Conservation (phyloP, 1,284 basidiomycete genomes). For the Moniliophthora roreri region DNA sequence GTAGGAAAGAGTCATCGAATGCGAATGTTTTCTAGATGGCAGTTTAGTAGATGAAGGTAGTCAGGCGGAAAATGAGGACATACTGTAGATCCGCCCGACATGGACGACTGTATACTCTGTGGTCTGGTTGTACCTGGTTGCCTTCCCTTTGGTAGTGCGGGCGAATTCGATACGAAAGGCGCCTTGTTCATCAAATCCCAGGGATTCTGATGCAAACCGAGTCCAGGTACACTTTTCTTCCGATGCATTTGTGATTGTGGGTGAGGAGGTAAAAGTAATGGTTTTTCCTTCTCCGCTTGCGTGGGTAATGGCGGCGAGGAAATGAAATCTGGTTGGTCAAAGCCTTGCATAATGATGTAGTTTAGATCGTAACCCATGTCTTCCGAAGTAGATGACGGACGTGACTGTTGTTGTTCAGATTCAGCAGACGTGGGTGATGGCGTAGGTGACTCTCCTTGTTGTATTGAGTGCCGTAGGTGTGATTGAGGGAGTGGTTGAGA, state of each 20-base stretch:
- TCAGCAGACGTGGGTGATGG: background rate
- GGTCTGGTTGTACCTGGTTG: background rate
- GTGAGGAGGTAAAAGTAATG: background rate
- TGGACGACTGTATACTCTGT: background rate
- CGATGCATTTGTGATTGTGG: background rate
- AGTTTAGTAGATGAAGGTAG: background rate
- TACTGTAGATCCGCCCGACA: background rate
- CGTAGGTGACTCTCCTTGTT: background rate
- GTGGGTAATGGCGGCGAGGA: background rate
- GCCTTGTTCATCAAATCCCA: conserved; percentile 3
- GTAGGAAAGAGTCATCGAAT: conserved; percentile 8
- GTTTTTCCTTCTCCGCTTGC: background rate
- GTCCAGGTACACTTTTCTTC: background rate
- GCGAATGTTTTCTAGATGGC: conserved; percentile 2
- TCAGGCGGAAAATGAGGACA: too few relatives aligned
- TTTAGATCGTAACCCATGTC: background rate
- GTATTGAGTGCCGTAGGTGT: background rate
- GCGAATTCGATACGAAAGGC: background rate
- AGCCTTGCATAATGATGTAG: background rate
- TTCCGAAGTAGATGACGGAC: background rate
- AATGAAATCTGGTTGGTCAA: background rate
- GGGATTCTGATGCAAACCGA: background rate
- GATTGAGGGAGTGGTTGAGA: too few relatives aligned
- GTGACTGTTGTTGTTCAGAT: background rate
- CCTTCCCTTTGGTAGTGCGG: background rate